Conservation (phyloP, 805 yeast species). For the Saturnispora quitensis region DNA sequence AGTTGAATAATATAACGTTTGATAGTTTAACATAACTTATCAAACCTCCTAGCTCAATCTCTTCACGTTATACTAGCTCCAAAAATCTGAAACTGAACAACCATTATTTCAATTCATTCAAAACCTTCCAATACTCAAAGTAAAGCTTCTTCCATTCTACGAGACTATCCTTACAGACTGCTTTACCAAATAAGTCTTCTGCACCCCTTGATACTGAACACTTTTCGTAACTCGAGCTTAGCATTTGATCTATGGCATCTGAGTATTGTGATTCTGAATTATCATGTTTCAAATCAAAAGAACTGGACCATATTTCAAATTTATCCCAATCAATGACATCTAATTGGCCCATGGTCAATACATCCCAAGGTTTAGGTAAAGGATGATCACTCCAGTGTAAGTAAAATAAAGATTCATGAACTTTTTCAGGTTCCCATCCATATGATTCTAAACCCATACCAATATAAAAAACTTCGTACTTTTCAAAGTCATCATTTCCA, state of each 20-base stretch:
- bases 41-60: too few relatives aligned
- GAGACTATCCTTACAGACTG: conserved; percentile 12
- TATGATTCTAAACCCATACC: conserved; percentile 15
- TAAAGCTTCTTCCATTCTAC: conserved; percentile 13
- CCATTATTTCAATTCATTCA: background rate
- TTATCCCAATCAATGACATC: background rate
- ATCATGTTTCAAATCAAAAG: conserved; percentile 3
- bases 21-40: too few relatives aligned
- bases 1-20: too few relatives aligned
- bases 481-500: background rate
- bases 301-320: conserved; percentile 1
- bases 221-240: conserved; percentile 7
- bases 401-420: conserved; percentile 29
- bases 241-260: conserved; percentile 10
- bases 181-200: conserved; percentile 23
- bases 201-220: conserved; percentile 5
- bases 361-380: conserved; percentile 56
- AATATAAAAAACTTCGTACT: background rate
- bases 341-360: conserved; percentile 7
- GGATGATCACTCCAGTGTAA: conserved; percentile 63
- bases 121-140: conserved; percentile 7
- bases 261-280: background rate
- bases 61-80: too few relatives aligned
- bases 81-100: too few relatives aligned
- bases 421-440: conserved; percentile 29